Conservation (phyloP, 495 filamentous ascomycete genomes). For the Podospora appendiculata region DNA sequence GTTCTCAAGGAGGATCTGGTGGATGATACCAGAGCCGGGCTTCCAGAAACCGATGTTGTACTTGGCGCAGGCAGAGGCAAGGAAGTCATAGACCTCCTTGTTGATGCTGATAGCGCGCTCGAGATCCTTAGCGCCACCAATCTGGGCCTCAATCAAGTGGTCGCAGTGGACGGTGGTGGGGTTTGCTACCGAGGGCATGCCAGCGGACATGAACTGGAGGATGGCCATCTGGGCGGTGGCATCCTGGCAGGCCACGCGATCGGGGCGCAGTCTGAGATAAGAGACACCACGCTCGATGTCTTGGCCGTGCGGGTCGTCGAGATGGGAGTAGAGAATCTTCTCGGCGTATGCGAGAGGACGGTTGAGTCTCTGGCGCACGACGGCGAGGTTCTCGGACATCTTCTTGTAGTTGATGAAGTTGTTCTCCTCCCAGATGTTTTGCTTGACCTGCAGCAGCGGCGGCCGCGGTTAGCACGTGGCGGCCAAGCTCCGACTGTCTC, state of each 20-base stretch:
- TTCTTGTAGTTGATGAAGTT: slow-evolving; percentile 71
- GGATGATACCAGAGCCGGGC: slow-evolving; percentile 98
- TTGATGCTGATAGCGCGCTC: slow-evolving; percentile 87
- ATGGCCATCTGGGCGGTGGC: slow-evolving; percentile 99
- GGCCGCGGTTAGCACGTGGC: neutral
- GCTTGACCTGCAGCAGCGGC: slow-evolving; percentile 30
- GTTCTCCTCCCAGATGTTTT: slow-evolving; percentile 49
- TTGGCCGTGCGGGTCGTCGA: slow-evolving; percentile 93
- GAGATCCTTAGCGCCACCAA: slow-evolving; percentile 92
- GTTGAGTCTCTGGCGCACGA: slow-evolving; percentile 83
- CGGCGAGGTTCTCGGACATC: slow-evolving; percentile 93
- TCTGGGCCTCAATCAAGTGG: slow-evolving; percentile 97
- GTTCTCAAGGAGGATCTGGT: slow-evolving; percentile 98
- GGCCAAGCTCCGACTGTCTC: no score
- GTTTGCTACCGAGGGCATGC: slow-evolving; percentile 89
- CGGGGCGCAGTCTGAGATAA: slow-evolving; percentile 92
- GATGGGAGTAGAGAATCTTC: slow-evolving; percentile 98
- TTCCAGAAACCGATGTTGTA: slow-evolving; percentile 99
- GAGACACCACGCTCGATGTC: slow-evolving; percentile 93
- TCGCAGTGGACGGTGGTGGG: slow-evolving; percentile 98
- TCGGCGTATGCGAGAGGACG: slow-evolving; percentile 91
- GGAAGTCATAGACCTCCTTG: slow-evolving; percentile 99
- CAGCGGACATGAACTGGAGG: slow-evolving; percentile 98
- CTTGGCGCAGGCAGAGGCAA: slow-evolving; percentile 90
- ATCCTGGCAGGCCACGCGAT: slow-evolving; percentile 99